These are phyloP conservation scores for Triticum timopheevii DNA, from an alignment of 176 grass and related monocot genomes.

Conservation along the genomic window DNA sequence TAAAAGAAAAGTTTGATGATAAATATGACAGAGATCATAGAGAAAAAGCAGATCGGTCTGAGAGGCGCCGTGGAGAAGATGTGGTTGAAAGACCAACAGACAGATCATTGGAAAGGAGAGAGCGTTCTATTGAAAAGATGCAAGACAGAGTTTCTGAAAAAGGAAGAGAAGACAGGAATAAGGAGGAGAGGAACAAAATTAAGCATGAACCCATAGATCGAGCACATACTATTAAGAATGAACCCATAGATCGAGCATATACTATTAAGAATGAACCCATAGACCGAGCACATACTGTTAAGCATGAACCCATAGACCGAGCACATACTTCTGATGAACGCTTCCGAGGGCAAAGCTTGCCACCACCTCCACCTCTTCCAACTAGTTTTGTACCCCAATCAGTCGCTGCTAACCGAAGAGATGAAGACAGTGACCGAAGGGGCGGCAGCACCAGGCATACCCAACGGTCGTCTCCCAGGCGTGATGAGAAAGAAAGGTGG, in stretches of 20 bases:
- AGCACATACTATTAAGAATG: conserved; percentile 57
- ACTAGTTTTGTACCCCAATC: conserved; percentile 96
- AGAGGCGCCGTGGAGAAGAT: conserved; percentile 66
- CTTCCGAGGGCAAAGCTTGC: conserved; percentile 85
- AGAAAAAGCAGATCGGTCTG: conserved; percentile 60
- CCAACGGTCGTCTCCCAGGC: conserved; percentile 69
- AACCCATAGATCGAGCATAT: conserved; percentile 43
- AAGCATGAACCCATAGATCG: conserved; percentile 51
- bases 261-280: conserved; percentile 43
- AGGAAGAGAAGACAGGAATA: conserved; percentile 87
- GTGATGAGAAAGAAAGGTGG: conserved; percentile 89
- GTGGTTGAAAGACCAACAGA: conserved; percentile 69
- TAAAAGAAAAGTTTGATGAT: conserved; percentile 65
- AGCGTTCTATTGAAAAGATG: conserved; percentile 69
- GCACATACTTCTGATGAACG: conserved; percentile 61
- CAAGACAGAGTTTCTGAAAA: conserved; percentile 75
- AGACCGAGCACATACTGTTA: conserved; percentile 54
- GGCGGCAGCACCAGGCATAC: conserved; percentile 50
- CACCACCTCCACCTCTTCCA: conserved; percentile 89
- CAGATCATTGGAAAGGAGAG: conserved; percentile 74
- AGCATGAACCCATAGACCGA: conserved; percentile 46
- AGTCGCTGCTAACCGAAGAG: conserved; percentile 61
- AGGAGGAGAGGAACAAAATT: conserved; percentile 73
- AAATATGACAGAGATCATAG: conserved; percentile 76
- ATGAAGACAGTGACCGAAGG: conserved; percentile 66